Base-by-base conservation (phyloP, 306 rosid species). In the Sechiopsis laciniata region DNA sequence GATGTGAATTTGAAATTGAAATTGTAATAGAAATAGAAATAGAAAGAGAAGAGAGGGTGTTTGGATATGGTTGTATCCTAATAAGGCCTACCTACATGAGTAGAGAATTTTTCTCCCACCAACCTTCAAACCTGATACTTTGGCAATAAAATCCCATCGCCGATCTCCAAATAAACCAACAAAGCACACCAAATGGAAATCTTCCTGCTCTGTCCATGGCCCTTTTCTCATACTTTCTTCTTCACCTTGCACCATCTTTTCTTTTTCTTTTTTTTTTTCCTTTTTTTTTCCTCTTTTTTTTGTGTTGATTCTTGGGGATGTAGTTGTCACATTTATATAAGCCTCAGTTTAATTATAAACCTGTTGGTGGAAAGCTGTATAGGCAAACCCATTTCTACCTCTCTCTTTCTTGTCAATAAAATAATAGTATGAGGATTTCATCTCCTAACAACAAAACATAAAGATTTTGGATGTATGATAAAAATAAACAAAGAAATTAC, bases 111-210 rank as follows among this genome's bases (percentile, higher is more conserved):
- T 81, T 88, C 97, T 83, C 99, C 99, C 99, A 16, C 99, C 99
- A 89, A 89, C 99, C 99, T 85, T 89, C 99, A 95, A 95, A 95
- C 99, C 99, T 95, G 99, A 95, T 55, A 95, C 97, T 80, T 88
- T 87, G 10, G 99, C 96, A 50, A 91, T 84, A 82, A 84, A 88
- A 75, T 95, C 99, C 99, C 99, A 95, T 77, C 91, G 89, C 48
- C 99, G 88, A 82, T 89, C 99, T 60, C 99, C 99, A 63, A 91
- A 89, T 74, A 95, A 61, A 32, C 95, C 86, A 53, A 95, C 99
- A 82, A 84, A 89, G 77, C 87, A 80, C 21, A 84, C 84, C 80
- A 95, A 68, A 73, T 95, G 89, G 73, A 89, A 55, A 81, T 95
- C 99, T 60, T 95, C 99, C n/a, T 86, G 88, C 75, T 89, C 95